Percentiles rank a stretch among this genome's conserved stretches.
Evolutionary conservation across 2,329 filamentous ascomycete genomes (phyloP).

Genomic region (Apiospora marii): DNA sequence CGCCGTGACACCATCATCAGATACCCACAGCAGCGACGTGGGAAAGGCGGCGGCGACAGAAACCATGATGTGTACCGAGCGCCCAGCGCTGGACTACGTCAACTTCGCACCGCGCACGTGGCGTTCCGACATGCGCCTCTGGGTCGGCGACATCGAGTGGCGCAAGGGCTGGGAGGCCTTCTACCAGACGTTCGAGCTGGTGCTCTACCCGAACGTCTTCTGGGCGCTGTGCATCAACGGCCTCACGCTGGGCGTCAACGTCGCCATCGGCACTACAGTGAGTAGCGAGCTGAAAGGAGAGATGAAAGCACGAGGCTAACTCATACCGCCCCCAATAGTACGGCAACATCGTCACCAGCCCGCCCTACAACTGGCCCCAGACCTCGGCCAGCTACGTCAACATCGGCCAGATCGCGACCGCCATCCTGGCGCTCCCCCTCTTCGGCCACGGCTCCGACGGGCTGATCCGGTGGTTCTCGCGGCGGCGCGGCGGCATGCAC

Average conservation of each 20-base stretch:
- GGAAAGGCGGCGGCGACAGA: background rate
- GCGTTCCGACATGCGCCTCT: conserved; percentile 47
- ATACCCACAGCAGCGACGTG: background rate
- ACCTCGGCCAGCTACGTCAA: conserved; percentile 47
- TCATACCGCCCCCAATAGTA: conserved; percentile 34
- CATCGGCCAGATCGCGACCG: conserved; percentile 48
- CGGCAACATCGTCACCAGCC: conserved; percentile 43
- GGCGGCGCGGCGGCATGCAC: conserved; percentile 48
- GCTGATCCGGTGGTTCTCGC: conserved; percentile 45
- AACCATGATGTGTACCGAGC: conserved; percentile 29
- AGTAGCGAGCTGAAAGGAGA: background rate
- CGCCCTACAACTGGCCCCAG: conserved; percentile 48
- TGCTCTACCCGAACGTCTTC: conserved; percentile 51
- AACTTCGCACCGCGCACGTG: conserved; percentile 47
- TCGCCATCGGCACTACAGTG: conserved; percentile 50
- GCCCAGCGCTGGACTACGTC: conserved; percentile 44
- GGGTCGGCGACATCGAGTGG: conserved; percentile 50
- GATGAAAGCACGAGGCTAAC: background rate
- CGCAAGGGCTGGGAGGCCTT: conserved; percentile 34
- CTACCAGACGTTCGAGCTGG: conserved; percentile 42
- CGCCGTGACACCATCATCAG: conserved; percentile 28
- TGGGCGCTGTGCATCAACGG: conserved; percentile 51
- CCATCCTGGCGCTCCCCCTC: conserved; percentile 47
- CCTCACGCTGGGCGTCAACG: conserved; percentile 48
- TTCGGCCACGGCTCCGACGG: conserved; percentile 49